These are phyloP conservation scores for Blastobotrys persicus DNA, from an alignment of 1,139 yeast species.

Conservation along the genomic window DNA sequence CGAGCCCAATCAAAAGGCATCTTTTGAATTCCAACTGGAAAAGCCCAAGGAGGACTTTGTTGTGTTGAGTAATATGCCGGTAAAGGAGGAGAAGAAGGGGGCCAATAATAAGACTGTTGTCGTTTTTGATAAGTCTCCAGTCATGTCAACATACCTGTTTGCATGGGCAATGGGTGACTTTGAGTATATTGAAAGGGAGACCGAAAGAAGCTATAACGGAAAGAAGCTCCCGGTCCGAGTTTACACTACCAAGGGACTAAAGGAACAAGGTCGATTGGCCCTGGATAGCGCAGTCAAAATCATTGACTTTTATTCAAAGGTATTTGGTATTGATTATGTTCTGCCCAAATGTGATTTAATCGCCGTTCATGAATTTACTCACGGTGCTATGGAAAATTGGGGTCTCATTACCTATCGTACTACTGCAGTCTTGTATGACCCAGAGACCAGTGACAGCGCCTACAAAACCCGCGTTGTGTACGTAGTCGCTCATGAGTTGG, in stretches of 20 bases:
- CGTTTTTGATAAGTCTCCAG: slow-evolving; percentile 56
- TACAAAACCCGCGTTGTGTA: slow-evolving; percentile 79
- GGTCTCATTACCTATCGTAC: slow-evolving; percentile 82
- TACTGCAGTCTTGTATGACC: slow-evolving; percentile 69
- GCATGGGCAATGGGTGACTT: slow-evolving; percentile 80
- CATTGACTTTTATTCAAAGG: slow-evolving; percentile 66
- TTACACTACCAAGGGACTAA: slow-evolving; percentile 74
- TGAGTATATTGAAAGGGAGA: slow-evolving; percentile 58
- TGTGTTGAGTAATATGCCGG: slow-evolving; percentile 78
- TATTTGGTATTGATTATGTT: slow-evolving; percentile 72
- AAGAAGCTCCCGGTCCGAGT: slow-evolving; percentile 75
- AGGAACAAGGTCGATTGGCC: slow-evolving; percentile 63
- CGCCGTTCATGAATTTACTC: slow-evolving; percentile 78
- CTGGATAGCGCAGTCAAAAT: slow-evolving; percentile 74
- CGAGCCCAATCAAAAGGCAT: slow-evolving; percentile 82
- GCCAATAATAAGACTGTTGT: slow-evolving; percentile 35
- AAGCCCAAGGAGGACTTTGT: slow-evolving; percentile 54
- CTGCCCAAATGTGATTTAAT: slow-evolving; percentile 80
- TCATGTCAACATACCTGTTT: slow-evolving; percentile 71
- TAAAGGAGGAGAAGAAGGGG: slow-evolving; percentile 32
- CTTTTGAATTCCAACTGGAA: slow-evolving; percentile 64
- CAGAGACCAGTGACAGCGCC: slow-evolving; percentile 60
- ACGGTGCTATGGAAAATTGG: slow-evolving; percentile 94
- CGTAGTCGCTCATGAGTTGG: slow-evolving; percentile 86
- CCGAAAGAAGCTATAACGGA: slow-evolving; percentile 40